Base-by-base conservation (phyloP, 208 protist species). In the Novymonas esmeraldas region DNA sequence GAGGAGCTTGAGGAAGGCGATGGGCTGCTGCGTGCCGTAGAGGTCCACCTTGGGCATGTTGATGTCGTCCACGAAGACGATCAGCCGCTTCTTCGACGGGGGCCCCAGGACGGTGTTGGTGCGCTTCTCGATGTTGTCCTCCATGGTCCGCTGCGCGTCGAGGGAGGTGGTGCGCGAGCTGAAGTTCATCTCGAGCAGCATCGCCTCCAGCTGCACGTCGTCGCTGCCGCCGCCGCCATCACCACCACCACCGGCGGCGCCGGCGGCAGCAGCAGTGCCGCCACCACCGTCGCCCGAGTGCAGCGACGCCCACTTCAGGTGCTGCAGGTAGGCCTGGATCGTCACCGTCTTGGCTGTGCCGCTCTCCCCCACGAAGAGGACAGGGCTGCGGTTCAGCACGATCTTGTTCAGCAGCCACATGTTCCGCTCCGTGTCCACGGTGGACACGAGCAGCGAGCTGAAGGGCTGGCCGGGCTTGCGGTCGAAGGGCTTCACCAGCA, bases 321-420 rank as follows among this genome's bases (percentile, higher is more conserved):
- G 70, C 22, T 79, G 67, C 20, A 99, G 73, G 76, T 97, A 99
- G 11, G 90, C 91, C 68, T 98, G 89, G 42, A 99, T 98, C 13
- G 97, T 99, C 5, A 98, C 97, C 34, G 99, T 99, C 79, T 99
- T 99, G 36, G 98, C 98, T 10, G 98, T 99, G 29, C 99, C 99
- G 52, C 96, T 97, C 61, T 98, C 94, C 36, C 99, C 99, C 20
- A 99, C 88, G 31, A 99, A 96, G 64, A 99, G 80, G 22, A 99
- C 86, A 39, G 98, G 97, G 6, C 76, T 94, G 59, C 93, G 79
- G 55, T 92, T 90, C 22, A 93, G 73, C 14, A 99, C 81, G 57
- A 99, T 87, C 61, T 91, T 84, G 52, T 99, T 92, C 3, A 99
- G 84, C 13, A 99, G 78, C 86, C 89, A 99, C 73, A 94, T 98